phyloP scores from a whole-genome alignment of 2,329 filamentous ascomycete genomes.

The Monilinia polystroma region DNA sequence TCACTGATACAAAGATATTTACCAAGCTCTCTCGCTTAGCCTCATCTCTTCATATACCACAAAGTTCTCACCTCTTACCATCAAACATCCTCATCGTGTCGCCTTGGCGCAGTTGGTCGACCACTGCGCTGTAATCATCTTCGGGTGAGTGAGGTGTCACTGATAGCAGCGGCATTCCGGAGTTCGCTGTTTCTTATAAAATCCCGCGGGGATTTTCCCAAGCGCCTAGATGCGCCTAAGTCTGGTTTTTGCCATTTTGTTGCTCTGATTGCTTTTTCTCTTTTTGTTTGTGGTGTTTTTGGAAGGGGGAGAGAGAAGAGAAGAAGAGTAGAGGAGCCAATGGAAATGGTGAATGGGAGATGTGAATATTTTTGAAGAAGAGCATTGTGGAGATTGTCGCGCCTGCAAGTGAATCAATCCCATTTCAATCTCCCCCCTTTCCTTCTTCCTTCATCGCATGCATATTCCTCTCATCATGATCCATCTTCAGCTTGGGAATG shows the following conservation, averaged over 20 bases:
- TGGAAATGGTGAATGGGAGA: not conserved
- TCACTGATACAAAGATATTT: not conserved
- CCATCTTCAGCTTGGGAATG: no score
- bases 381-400: not conserved
- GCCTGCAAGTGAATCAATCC: not conserved
- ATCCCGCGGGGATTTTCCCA: not conserved
- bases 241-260: not conserved
- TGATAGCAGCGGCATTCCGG: not conserved
- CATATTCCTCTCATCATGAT: no score
- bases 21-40: not conserved
- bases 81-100: slow-evolving; percentile 1
- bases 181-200: not conserved
- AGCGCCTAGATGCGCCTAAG: no score
- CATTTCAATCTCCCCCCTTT: not conserved
- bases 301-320: not conserved
- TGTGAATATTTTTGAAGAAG: not conserved
- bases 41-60: not conserved
- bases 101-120: not conserved
- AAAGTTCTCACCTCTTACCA: not conserved
- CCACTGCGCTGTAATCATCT: not conserved
- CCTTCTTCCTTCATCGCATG: no score
- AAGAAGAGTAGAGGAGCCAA: no score
- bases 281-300: not conserved
- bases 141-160: not conserved
- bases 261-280: not conserved